Evolutionary conservation across 169 alveolate genomes (phyloP).

Genomic region (Babesia caballi): DNA sequence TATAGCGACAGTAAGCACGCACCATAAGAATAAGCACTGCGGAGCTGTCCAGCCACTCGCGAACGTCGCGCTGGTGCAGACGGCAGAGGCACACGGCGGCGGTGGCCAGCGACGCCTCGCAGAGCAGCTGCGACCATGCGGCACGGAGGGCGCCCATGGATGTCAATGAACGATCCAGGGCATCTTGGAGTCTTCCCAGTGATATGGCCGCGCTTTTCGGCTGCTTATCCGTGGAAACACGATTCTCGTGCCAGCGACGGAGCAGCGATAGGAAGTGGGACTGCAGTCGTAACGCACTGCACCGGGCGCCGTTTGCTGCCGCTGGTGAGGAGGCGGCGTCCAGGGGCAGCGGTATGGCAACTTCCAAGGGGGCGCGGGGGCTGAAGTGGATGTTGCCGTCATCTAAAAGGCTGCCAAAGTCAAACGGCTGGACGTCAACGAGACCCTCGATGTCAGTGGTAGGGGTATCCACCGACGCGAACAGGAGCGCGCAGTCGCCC

Average conservation of each 20-base stretch:
- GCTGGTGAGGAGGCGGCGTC: neutral
- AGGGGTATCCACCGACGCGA: neutral
- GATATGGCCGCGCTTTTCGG: neutral
- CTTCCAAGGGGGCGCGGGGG: conserved; percentile 10
- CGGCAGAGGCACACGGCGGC: conserved; percentile 45
- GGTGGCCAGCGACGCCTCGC: conserved; percentile 25
- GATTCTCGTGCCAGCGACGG: neutral
- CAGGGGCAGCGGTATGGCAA: neutral
- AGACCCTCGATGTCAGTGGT: no score
- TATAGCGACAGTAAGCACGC: neutral
- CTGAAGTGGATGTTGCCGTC: conserved; percentile 3
- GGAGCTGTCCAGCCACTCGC: neutral
- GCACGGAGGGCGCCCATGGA: neutral
- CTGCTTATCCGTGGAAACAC: no score
- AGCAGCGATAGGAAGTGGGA: neutral
- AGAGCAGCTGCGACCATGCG: conserved; percentile 13
- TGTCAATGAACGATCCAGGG: neutral
- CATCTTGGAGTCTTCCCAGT: neutral
- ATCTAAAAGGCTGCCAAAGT: neutral
- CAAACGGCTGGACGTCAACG: neutral
- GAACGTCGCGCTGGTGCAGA: conserved; percentile 5
- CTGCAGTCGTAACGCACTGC: neutral
- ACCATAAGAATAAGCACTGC: conserved; percentile 23
- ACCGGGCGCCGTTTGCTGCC: neutral
- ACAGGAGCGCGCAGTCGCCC: neutral